Percentiles rank a stretch among this genome's conserved stretches.
These are phyloP conservation scores for Cyanidium caldarium DNA, from an alignment of 23 red algal species.

Conservation along the genomic window DNA sequence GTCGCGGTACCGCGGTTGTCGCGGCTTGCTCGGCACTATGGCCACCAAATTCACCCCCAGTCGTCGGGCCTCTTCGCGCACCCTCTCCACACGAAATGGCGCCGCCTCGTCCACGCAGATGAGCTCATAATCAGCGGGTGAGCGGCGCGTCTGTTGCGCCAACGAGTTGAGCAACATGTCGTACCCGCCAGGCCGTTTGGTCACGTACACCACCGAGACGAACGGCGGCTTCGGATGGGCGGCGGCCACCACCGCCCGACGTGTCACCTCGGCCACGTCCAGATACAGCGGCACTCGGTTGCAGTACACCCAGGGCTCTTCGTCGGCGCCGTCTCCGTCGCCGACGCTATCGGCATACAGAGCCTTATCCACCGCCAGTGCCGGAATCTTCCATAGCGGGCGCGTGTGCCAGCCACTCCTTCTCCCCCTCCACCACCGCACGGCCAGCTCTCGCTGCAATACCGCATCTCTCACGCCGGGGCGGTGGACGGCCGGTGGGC, in stretches of 20 bases:
- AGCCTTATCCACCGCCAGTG: no score
- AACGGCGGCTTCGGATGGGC: neutral
- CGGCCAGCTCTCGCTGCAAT: no score
- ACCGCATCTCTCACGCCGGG: no score
- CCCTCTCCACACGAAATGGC: neutral
- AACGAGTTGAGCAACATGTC: neutral
- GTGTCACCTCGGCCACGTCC: neutral
- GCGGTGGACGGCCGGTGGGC: no score
- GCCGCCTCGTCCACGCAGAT: conserved; percentile 4
- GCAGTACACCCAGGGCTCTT: neutral
- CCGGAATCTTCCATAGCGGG: no score
- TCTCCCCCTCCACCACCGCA: no score
- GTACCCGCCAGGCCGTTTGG: neutral
- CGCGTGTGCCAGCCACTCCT: no score
- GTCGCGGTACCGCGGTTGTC: neutral
- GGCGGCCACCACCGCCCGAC: neutral
- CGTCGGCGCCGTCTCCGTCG: no score
- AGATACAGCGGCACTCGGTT: neutral
- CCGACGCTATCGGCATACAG: no score
- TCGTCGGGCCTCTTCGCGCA: neutral
- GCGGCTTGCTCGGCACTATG: conserved; percentile 1
- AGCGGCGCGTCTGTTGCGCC: neutral
- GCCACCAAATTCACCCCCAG: neutral
- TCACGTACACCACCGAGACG: neutral
- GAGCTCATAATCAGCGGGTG: neutral